Conservation (phyloP, 257 asterid genomes). For the Nicotiana undulata region DNA sequence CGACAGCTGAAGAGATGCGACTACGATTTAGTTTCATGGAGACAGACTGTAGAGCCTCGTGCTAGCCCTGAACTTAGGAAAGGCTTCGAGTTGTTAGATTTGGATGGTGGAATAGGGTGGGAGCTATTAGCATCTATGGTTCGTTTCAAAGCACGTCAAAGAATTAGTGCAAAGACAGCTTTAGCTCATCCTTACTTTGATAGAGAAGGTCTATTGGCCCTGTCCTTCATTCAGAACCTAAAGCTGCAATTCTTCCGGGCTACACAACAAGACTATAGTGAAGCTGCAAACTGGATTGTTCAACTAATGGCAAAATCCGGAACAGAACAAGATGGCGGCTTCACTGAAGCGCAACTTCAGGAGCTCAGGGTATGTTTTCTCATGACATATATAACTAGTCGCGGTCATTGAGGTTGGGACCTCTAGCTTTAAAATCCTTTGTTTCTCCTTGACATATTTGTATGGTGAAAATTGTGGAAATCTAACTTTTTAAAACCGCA, state of each 20-base stretch:
- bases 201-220: slow-evolving; percentile 75
- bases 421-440: background rate
- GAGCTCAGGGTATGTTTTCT: slow-evolving; percentile 52
- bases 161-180: slow-evolving; percentile 80
- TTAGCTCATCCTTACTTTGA: slow-evolving; percentile 92
- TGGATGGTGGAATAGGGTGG: slow-evolving; percentile 94
- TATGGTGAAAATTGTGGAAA: background rate
- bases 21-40: slow-evolving; percentile 71
- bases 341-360: slow-evolving; percentile 92
- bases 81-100: slow-evolving; percentile 78
- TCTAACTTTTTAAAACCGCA: background rate
- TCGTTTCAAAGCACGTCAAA: slow-evolving; percentile 79
- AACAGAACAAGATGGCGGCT: slow-evolving; percentile 80
- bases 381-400: background rate
- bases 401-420: background rate
- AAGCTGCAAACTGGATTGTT: slow-evolving; percentile 72
- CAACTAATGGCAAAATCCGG: slow-evolving; percentile 93
- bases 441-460: background rate
- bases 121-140: slow-evolving; percentile 87
- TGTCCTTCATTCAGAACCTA: slow-evolving; percentile 81
- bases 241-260: slow-evolving; percentile 70
- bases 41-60: slow-evolving; percentile 66
- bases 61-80: slow-evolving; percentile 69
- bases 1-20: slow-evolving; percentile 85
- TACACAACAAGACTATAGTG: slow-evolving; percentile 80